Evolutionary conservation across 306 rosid species (phyloP).

Genomic region (Elaeagnus macrophylla): DNA sequence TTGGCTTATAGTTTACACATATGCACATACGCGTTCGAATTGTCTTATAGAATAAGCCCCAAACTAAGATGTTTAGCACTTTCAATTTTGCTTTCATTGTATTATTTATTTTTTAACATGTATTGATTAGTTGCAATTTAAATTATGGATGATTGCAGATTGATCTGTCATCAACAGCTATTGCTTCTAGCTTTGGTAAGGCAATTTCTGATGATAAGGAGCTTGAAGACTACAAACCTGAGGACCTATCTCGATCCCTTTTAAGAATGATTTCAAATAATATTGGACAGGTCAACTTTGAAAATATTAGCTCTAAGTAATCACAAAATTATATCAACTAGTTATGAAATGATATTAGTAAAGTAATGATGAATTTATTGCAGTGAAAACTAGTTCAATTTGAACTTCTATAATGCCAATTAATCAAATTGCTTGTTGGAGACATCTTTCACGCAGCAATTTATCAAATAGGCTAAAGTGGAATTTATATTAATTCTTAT

Average conservation of each 20-base stretch:
- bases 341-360: not conserved
- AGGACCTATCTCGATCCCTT: conserved; percentile 88
- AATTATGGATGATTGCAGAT: conserved; percentile 40
- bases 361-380: not conserved
- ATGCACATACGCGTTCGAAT: conserved; percentile 5
- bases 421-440: too few relatives aligned
- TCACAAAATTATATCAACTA: not conserved
- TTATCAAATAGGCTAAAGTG: too few relatives aligned
- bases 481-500: too few relatives aligned
- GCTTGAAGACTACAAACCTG: conserved; percentile 67
- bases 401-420: too few relatives aligned
- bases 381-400: too few relatives aligned
- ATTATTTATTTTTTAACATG: too few relatives aligned
- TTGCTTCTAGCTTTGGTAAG: conserved; percentile 98
- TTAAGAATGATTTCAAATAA: conserved; percentile 92
- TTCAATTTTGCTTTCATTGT: not conserved
- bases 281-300: conserved; percentile 75
- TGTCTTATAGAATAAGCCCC: not conserved
- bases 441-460: too few relatives aligned
- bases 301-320: conserved; percentile 1
- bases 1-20: conserved; percentile 12
- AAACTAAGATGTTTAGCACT: conserved; percentile 1
- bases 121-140: conserved; percentile 14
- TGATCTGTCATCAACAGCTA: conserved; percentile 77
- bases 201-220: conserved; percentile 69